Conservation (phyloP, 2,329 filamentous ascomycete species). For the Aspergillus hortae region DNA sequence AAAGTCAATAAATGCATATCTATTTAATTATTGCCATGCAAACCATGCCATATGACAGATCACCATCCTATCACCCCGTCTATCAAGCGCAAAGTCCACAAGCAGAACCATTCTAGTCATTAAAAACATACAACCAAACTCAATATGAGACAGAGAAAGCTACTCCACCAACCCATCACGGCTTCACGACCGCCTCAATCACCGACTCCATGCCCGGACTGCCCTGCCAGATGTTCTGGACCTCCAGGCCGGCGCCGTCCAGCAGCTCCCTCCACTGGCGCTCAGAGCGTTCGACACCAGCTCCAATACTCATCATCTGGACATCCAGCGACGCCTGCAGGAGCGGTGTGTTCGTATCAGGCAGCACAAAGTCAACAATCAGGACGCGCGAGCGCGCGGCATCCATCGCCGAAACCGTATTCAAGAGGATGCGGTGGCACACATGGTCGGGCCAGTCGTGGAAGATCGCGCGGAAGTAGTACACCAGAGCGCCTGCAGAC, state of each 20-base stretch:
- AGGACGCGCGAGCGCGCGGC: slow-evolving; percentile 29
- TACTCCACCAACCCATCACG: not conserved
- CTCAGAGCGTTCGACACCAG: slow-evolving; percentile 32
- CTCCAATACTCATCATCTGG: slow-evolving; percentile 37
- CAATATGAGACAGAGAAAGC: not conserved
- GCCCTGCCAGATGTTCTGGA: slow-evolving; percentile 25
- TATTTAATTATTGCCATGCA: no score
- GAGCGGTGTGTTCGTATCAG: slow-evolving; percentile 25
- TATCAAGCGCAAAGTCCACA: no score
- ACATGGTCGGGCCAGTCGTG: slow-evolving; percentile 37
- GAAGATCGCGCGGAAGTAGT: slow-evolving; percentile 38
- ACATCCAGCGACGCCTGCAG: slow-evolving; percentile 32
- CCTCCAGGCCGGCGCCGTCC: slow-evolving; percentile 24
- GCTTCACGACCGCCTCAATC: slow-evolving; percentile 23
- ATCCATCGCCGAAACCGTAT: slow-evolving; percentile 31
- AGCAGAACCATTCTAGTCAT: not conserved
- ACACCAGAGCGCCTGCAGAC: slow-evolving; percentile 26
- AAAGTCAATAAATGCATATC: no score
- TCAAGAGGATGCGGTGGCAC: slow-evolving; percentile 29
- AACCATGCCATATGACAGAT: no score
- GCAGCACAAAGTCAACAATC: slow-evolving; percentile 35
- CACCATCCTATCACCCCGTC: no score
- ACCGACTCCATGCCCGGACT: slow-evolving; percentile 27
- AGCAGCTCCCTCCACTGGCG: slow-evolving; percentile 31
- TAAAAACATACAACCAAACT: not conserved